Evolutionary conservation across 306 rosid genomes (phyloP).

Genomic region (Vicia villosa): DNA sequence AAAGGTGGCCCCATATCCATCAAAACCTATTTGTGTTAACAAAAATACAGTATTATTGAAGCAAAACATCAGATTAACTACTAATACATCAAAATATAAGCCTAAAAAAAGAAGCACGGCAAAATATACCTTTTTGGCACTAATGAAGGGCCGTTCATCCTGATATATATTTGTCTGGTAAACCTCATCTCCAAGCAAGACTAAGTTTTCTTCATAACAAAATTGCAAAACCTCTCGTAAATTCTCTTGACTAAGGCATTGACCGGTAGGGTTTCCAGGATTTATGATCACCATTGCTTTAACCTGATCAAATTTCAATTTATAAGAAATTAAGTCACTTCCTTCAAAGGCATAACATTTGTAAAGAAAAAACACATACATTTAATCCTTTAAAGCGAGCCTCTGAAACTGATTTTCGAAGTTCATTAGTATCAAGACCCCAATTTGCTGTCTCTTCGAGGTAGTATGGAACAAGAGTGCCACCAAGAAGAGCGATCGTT

Average conservation of each 20-base stretch:
- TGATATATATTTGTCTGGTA: slow-evolving; percentile 97
- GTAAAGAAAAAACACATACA: slow-evolving; percentile 50
- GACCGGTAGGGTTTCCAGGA: slow-evolving; percentile 99
- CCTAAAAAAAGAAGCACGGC: slow-evolving; percentile 43
- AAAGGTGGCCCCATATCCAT: slow-evolving; percentile 81
- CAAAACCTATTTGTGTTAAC: slow-evolving; percentile 60
- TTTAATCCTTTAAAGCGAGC: slow-evolving; percentile 86
- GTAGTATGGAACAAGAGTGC: slow-evolving; percentile 93
- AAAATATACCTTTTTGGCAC: slow-evolving; percentile 75
- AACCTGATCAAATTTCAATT: slow-evolving; percentile 58
- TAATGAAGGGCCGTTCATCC: slow-evolving; percentile 91
- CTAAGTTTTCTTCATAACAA: slow-evolving; percentile 80
- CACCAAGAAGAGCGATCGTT: slow-evolving; percentile 81
- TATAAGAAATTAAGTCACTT: slow-evolving; percentile 17
- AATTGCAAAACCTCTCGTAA: slow-evolving; percentile 71
- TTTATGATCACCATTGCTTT: slow-evolving; percentile 99
- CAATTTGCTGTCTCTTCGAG: slow-evolving; percentile 99
- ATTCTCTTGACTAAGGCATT: slow-evolving; percentile 88
- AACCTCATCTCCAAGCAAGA: slow-evolving; percentile 97
- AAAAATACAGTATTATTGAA: slow-evolving; percentile 22
- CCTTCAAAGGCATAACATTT: slow-evolving; percentile 29
- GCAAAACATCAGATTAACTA: slow-evolving; percentile 23
- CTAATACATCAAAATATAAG: slow-evolving; percentile 28
- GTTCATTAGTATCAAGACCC: slow-evolving; percentile 89
- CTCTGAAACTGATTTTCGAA: slow-evolving; percentile 63